Conservation (phyloP, 179 eudicot species). For the Kewa caespitosa region DNA sequence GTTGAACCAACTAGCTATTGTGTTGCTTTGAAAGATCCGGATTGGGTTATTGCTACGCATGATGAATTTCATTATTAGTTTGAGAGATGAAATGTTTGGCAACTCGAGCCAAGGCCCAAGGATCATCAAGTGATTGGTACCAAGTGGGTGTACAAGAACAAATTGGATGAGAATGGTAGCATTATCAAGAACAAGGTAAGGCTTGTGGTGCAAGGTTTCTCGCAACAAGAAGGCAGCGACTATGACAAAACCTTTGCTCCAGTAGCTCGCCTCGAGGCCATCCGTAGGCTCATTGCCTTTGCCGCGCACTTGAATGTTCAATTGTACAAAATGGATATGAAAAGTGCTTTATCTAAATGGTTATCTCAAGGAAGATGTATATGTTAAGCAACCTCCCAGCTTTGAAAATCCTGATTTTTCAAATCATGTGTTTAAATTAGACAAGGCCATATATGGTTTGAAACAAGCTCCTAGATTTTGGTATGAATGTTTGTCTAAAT, state of each 20-base stretch:
- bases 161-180: not conserved
- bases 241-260: not conserved
- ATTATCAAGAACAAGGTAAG: not conserved
- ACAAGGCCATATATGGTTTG: not conserved
- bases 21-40: not conserved
- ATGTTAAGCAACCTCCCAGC: not conserved
- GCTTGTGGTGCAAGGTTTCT: not conserved
- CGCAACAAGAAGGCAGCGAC: not conserved
- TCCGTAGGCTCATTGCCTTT: not conserved
- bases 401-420: not conserved
- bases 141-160: not conserved
- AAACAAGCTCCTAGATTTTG: not conserved
- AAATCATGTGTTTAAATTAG: not conserved
- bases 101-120: not conserved
- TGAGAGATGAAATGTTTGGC: not conserved
- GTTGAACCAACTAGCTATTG: not conserved
- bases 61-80: not conserved
- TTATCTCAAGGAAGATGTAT: not conserved
- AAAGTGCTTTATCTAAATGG: not conserved
- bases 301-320: not conserved
- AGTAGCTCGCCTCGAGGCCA: not conserved
- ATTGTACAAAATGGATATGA: not conserved
- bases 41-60: not conserved
- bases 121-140: not conserved
- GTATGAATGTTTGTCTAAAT: not conserved